Evolutionary conservation across 2,329 filamentous ascomycete genomes (phyloP), one percentile per base, ranked within the genome.

Genomic region (Seiridium unicorne): DNA sequence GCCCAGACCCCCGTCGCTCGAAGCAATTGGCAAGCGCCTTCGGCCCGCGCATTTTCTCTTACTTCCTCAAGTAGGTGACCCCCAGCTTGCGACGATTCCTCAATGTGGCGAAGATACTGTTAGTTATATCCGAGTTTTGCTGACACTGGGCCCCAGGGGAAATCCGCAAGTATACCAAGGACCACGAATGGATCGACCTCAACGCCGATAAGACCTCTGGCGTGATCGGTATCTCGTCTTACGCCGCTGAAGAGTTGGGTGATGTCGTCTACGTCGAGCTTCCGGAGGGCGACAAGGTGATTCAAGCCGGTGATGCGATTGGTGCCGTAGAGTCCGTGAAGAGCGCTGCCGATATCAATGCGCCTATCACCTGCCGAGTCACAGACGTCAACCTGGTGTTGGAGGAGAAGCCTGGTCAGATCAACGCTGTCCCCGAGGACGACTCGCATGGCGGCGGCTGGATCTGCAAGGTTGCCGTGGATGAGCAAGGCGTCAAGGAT

Each of bases 231-330:
- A 96, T 99, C 75, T 95, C 92, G 60, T 83, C 89, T 68, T 98
- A 96, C 82, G 95, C 95, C 26, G 91, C 95, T 66, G 86, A 96
- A 70, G 89, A 92, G 66, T 90, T 99, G 63, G 95, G 95, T 67
- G 95, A 99, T 74, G 93, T 98, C 61, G 94, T 99, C 73, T 99
- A 91, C 81, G 93, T 98, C 71, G 95, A 99, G 83, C 89, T 99
- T 36, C 95, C 95, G 60, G 82, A 89, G 66, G 73, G 82, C 59
- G 89, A 87, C 65, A 80, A 88, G 68, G 85, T 89, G 69, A 84
- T 96, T 63, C 77, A 78, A 61, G 84, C 88, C 60, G 93, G 93
- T 70, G 94, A 98, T 73, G 84, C 90, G 65, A 90, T 98, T 68
- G 95, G 95, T 67, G 93, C 94, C 62, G 94, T 99, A 69, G 95